Evolutionary conservation across 768 basidiomycete genomes (phyloP).

Genomic region (Leccinum broughii): DNA sequence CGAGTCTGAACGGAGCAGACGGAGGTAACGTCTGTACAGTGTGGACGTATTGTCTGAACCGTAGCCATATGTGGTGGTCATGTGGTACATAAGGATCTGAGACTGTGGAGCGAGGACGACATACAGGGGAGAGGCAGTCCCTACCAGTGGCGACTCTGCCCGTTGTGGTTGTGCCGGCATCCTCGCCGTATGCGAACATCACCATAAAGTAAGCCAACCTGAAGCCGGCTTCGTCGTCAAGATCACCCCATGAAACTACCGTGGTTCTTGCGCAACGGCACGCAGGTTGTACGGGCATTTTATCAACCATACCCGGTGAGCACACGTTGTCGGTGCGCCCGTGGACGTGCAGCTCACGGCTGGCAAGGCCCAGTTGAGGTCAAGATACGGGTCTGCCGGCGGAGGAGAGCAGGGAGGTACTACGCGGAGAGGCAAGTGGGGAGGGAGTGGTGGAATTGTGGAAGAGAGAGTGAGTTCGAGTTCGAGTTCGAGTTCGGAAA

Average conservation of each 20-base stretch:
- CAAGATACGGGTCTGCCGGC: constrained; percentile 59
- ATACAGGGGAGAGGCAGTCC: constrained; percentile 20
- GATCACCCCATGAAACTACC: constrained; percentile 21
- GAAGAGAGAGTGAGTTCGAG: too few relatives aligned
- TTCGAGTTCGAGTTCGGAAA: not conserved
- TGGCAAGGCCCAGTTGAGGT: constrained; percentile 66
- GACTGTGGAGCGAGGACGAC: constrained; percentile 84
- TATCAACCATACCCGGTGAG: constrained; percentile 79
- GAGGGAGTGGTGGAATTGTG: too few relatives aligned
- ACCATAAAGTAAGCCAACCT: too few relatives aligned
- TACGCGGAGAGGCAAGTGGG: too few relatives aligned
- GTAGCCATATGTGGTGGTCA: constrained; percentile 86
- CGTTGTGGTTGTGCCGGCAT: constrained; percentile 7
- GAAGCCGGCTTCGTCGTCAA: not conserved
- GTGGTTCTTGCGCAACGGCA: constrained; percentile 80
- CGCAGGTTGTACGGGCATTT: constrained; percentile 83
- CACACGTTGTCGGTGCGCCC: constrained; percentile 62
- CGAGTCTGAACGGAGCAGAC: constrained; percentile 76
- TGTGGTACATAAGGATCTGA: constrained; percentile 96
- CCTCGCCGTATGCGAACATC: not conserved
- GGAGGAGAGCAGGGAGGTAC: constrained; percentile 36
- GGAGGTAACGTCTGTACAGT: constrained; percentile 72
- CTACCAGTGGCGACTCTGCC: constrained; percentile 17
- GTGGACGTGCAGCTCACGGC: constrained; percentile 75
- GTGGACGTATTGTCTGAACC: constrained; percentile 74